Conservation (phyloP, 805 yeast species). For the Pichia sporocuriosa region DNA sequence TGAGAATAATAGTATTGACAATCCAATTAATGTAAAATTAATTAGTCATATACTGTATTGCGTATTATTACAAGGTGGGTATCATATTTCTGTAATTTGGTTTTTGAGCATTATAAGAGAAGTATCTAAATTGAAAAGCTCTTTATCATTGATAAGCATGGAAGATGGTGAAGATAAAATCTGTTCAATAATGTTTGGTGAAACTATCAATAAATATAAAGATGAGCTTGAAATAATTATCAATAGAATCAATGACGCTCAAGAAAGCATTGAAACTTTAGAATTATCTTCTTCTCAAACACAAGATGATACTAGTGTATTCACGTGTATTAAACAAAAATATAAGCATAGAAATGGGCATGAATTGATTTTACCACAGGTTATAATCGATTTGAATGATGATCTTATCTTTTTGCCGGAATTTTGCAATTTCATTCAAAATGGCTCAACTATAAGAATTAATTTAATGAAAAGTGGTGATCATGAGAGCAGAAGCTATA, state of each 20-base stretch:
- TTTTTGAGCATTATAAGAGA: conserved; percentile 11
- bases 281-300: too few species aligned
- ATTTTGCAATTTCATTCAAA: conserved; percentile 1
- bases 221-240: background rate
- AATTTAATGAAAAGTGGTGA: conserved; percentile 1
- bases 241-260: conserved; percentile 1
- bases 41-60: conserved; percentile 11
- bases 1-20: conserved; percentile 8
- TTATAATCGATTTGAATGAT: conserved; percentile 1
- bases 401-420: conserved; percentile 8
- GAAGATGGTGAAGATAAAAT: conserved; percentile 12
- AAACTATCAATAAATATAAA: background rate
- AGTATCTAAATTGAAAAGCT: conserved; percentile 6
- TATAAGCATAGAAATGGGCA: background rate
- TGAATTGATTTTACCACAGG: conserved; percentile 10
- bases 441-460: conserved; percentile 1
- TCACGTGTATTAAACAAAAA: too few species aligned
- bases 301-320: too few species aligned
- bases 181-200: background rate
- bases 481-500: too few species aligned
- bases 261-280: background rate
- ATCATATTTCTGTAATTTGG: conserved; percentile 13
- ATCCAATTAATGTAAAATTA: conserved; percentile 10
- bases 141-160: conserved; percentile 10
- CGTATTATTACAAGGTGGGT: conserved; percentile 16